Base-by-base conservation (phyloP, 495 filamentous ascomycete genomes). In the Trichoderma asperelloides region DNA sequence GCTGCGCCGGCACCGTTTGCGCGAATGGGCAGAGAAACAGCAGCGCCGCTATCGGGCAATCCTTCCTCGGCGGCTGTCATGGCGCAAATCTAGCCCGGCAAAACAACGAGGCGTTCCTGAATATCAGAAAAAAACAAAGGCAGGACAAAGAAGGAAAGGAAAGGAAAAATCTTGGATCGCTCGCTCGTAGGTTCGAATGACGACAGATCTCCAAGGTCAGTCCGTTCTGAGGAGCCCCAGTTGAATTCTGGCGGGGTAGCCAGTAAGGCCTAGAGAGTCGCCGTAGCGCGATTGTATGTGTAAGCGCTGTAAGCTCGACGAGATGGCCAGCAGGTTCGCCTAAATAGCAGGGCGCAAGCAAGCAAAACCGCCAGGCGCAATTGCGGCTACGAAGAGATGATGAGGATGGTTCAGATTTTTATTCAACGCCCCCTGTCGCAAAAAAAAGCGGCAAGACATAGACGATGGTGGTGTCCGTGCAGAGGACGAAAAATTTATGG, bases 31-130 rank as follows among this genome's bases (percentile, higher is more conserved):
- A 64, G 33, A 15, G 40, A 25, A 40, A 40, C 40, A 30, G 62
- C 62, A 64, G 62, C 40, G 33, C 33, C 62, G 62, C n/a, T 13
- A 64, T 64, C 62, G 33, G 40, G 8, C 62, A 60, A 18, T 60
- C n/a, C 23, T 21, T 60, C 15, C 25, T 60, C 55, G 55, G 27
- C 3, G 16, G 25, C 55, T 51, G 47, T n/a, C 55, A 60, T 60
- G 55, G 55, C 55, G 13, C 13, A 64, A 30, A 30, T 21, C 30
- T 21, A 41, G n/a, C 13, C 12, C 9, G 30, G 37, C 27, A 33
- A 25, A 23, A 63, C 2, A 63, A 23, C 47, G 47, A 51, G 16
- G 41, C 13, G 47, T 21, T 9, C 47, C n/a, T 9, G n/a, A 51
- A 21, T 18, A 23, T 51, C 16, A 60, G 55, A 30, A 13, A 30